Evolutionary conservation across 306 rosid genomes (phyloP).

Genomic region (Pyrus betulifolia): DNA sequence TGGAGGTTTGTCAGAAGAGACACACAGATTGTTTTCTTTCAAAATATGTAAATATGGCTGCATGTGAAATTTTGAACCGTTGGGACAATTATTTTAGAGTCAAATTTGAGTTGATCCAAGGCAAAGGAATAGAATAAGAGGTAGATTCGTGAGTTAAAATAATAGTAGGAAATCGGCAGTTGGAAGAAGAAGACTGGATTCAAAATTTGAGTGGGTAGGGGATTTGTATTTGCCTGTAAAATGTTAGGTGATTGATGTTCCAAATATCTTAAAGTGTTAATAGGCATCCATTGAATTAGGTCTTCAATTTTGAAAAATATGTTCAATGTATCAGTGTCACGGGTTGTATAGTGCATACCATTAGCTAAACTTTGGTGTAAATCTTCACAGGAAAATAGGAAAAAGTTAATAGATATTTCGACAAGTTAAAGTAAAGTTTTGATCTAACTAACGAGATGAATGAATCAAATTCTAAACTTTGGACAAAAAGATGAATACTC

Average conservation of each 20-base stretch:
- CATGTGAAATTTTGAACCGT: constrained; percentile 66
- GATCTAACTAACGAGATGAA: too few species aligned
- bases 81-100: constrained; percentile 29
- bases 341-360: neutral
- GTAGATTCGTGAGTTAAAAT: constrained; percentile 27
- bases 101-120: constrained; percentile 18
- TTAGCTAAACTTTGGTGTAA: too few species aligned
- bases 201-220: constrained; percentile 20
- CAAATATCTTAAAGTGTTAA: neutral
- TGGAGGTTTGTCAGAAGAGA: constrained; percentile 15
- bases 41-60: constrained; percentile 27
- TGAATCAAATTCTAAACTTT: too few species aligned
- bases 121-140: constrained; percentile 37
- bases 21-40: neutral
- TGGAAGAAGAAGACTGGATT: constrained; percentile 16
- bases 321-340: constrained; percentile 14
- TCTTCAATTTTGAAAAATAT: neutral
- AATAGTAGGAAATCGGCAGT: constrained; percentile 16
- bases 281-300: neutral
- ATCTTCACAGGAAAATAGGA: too few species aligned
- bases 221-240: constrained; percentile 6
- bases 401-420: too few species aligned
- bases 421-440: too few species aligned
- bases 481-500: too few species aligned
- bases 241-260: neutral